Evolutionary conservation across 805 yeast genomes (phyloP).

Genomic region (Tetrapisispora namnaoensis): DNA sequence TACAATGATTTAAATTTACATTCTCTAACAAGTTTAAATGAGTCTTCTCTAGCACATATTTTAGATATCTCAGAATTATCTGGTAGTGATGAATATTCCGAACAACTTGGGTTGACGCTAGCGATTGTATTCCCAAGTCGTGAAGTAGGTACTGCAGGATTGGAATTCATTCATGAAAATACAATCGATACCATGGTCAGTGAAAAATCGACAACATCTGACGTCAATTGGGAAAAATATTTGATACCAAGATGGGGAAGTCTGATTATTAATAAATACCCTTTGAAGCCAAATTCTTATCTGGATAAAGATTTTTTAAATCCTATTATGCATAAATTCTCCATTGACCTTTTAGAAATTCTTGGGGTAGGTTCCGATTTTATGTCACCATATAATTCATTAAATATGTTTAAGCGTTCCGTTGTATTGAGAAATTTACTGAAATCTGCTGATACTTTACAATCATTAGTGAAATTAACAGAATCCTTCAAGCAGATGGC

Average conservation of each 20-base stretch:
- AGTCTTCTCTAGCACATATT: slow-evolving; percentile 54
- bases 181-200: not conserved
- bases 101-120: slow-evolving; percentile 62
- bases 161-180: slow-evolving; percentile 25
- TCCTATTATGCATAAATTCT: slow-evolving; percentile 57
- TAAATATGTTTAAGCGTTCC: slow-evolving; percentile 57
- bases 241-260: slow-evolving; percentile 85
- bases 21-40: slow-evolving; percentile 19
- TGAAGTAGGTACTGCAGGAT: slow-evolving; percentile 30
- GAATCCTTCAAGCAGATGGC: slow-evolving; percentile 69
- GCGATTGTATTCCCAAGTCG: slow-evolving; percentile 36
- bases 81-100: slow-evolving; percentile 41
- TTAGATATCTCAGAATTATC: slow-evolving; percentile 73
- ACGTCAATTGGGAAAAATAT: slow-evolving; percentile 32
- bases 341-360: slow-evolving; percentile 63
- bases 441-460: slow-evolving; percentile 59
- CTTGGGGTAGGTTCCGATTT: slow-evolving; percentile 41
- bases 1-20: slow-evolving; percentile 34
- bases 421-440: slow-evolving; percentile 49
- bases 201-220: not conserved
- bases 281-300: slow-evolving; percentile 19
- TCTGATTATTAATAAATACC: slow-evolving; percentile 35
- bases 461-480: slow-evolving; percentile 62
- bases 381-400: slow-evolving; percentile 44
- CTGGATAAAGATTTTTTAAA: slow-evolving; percentile 39